phyloP scores from a whole-genome alignment of 1,284 basidiomycete genomes.

The Moesziomyces sp. region DNA sequence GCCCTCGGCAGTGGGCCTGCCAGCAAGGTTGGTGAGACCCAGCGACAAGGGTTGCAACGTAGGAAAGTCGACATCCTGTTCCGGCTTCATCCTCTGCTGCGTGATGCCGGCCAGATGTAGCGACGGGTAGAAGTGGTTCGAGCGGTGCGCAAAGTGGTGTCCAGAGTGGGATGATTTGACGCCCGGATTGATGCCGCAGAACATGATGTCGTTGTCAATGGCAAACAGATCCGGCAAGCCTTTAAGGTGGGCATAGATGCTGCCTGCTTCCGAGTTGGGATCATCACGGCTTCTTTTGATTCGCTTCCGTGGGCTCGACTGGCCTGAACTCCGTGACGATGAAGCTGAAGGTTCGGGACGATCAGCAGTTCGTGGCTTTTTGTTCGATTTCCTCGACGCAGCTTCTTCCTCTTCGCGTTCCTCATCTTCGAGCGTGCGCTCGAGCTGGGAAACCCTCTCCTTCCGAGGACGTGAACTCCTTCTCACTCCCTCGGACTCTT shows the following conservation, averaged over 20 bases:
- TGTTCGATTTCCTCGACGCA: slow-evolving; percentile 1
- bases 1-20: slow-evolving; percentile 45
- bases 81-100: slow-evolving; percentile 30
- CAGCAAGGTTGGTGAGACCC: slow-evolving; percentile 43
- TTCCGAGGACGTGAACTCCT: neutral
- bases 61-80: slow-evolving; percentile 41
- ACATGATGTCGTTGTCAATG: slow-evolving; percentile 38
- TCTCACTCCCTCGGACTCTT: neutral
- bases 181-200: slow-evolving; percentile 56
- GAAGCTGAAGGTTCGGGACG: too few relatives aligned
- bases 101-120: slow-evolving; percentile 45
- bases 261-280: slow-evolving; percentile 37
- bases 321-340: neutral
- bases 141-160: slow-evolving; percentile 48
- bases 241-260: slow-evolving; percentile 37
- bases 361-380: neutral
- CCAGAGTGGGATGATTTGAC: slow-evolving; percentile 36
- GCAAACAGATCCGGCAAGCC: slow-evolving; percentile 39
- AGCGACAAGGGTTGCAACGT: slow-evolving; percentile 26
- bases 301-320: slow-evolving; percentile 23
- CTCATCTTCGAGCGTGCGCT: neutral
- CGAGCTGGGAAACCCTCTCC: slow-evolving; percentile 3
- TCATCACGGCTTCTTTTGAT: slow-evolving; percentile 36
- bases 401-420: slow-evolving; percentile 7
- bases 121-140: slow-evolving; percentile 52